phyloP scores from a whole-genome alignment of 768 basidiomycete genomes.

The Strobilomyces dryophilus region DNA sequence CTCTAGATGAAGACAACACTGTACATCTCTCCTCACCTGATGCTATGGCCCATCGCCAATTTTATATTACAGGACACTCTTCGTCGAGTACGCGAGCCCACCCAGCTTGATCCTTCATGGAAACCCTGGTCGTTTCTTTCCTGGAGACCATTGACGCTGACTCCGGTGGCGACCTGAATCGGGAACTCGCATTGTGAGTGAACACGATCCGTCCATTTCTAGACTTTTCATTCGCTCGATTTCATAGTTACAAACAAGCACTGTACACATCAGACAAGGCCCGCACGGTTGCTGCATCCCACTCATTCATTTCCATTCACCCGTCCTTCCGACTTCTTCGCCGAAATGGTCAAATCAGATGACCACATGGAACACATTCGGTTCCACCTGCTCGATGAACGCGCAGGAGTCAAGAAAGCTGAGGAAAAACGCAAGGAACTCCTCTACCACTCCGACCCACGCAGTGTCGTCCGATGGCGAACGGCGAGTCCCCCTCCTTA shows the following conservation, averaged over 20 bases:
- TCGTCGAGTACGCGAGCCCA: constrained; percentile 73
- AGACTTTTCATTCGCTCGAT: not conserved
- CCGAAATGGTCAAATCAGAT: constrained; percentile 98
- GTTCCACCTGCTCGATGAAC: constrained; percentile 86
- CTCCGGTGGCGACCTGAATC: constrained; percentile 84
- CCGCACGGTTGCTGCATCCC: constrained; percentile 64
- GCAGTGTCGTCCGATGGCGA: too few relatives aligned
- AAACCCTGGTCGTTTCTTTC: constrained; percentile 70
- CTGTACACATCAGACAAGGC: constrained; percentile 76
- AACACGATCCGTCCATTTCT: not conserved
- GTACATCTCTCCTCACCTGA: constrained; percentile 37
- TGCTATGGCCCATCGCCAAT: not conserved
- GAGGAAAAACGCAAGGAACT: constrained; percentile 86
- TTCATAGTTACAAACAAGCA: constrained; percentile 88
- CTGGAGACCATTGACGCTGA: constrained; percentile 72
- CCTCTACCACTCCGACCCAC: too few relatives aligned
- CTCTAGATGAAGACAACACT: constrained; percentile 79
- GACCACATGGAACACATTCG: constrained; percentile 97
- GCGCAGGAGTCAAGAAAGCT: constrained; percentile 81
- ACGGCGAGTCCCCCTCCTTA: too few relatives aligned
- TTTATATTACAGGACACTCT: constrained; percentile 59
- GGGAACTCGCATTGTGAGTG: constrained; percentile 91
- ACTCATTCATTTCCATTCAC: constrained; percentile 84
- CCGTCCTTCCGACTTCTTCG: constrained; percentile 91
- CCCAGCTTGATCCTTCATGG: constrained; percentile 70